Base-by-base conservation (phyloP, 2,329 filamentous ascomycete genomes). In the Elsinoe arachidis region DNA sequence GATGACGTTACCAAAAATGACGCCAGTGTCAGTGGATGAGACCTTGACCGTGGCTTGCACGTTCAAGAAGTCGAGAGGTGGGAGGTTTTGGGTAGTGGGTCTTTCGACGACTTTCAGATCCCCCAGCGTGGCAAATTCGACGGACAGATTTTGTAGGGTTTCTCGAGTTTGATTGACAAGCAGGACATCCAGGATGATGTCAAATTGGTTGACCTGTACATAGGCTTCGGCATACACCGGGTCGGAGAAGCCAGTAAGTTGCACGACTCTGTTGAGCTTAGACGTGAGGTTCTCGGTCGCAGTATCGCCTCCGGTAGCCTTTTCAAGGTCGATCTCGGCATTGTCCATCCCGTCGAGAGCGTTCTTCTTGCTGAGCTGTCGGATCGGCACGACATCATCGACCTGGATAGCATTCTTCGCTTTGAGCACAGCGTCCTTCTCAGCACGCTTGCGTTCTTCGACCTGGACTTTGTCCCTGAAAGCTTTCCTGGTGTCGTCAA, bases 11-110 rank as follows among this genome's bases (percentile, higher is more conserved):
- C 93, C 93, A 67, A 99, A 99, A 65, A 99, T 99, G 63, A 99
- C 93, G 58, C 93, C 93, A 1, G 93, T 97, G 69, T 99, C 93
- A 3, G 93, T 99, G 5, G 90, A 96, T 2, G 90, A 96, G 19
- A 99, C 93, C 77, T 97, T 97, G 79, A 99, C 95, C 10, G 93
- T 99, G 69, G 91, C 92, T 73, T 99, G 93, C 33, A 99, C 90
- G 68, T 97, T 97, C 76, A 95, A 84, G 79, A 99, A 99, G 72
- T 96, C 93, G 69, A 96, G 90, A 1, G 90, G 90, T 1, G 87
- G 90, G 11, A 99, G 81, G 68, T 96, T 99, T 72, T 97, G 93
- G 4, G 93, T 97, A 2, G 90, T 95, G 41, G 93, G 93, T 61
- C 91, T 83, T 75, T 99, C 93, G 21, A 99, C 92, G 34, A 99